These are phyloP conservation scores for Laburnicola sp. DNA, from an alignment of 2,329 filamentous ascomycete species.

Conservation along the genomic window DNA sequence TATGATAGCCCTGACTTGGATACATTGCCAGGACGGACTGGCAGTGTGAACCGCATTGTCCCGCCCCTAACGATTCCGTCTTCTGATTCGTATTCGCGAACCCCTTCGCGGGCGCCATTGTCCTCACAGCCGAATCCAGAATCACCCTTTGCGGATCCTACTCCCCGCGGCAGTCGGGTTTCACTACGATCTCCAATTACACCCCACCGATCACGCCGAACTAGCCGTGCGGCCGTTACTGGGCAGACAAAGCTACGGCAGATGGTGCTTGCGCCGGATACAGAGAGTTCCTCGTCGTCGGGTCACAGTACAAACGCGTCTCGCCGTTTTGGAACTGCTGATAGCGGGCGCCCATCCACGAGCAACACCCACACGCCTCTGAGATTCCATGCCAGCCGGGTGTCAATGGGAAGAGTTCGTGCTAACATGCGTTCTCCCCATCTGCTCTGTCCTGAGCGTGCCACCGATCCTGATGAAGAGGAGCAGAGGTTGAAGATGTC, in stretches of 20 bases:
- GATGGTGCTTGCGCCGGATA: conserved; percentile 38
- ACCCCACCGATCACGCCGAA: conserved; percentile 21
- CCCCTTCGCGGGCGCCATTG: conserved; percentile 28
- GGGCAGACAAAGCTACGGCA: conserved; percentile 41
- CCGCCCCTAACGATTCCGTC: conserved; percentile 5
- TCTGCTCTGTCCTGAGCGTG: conserved; percentile 34
- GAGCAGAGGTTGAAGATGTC: conserved; percentile 33
- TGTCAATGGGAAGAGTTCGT: conserved; percentile 14
- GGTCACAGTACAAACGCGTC: conserved; percentile 26
- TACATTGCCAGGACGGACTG: conserved; percentile 22
- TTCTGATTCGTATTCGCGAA: conserved; percentile 17
- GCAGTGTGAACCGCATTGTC: conserved; percentile 28
- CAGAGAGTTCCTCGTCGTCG: conserved; percentile 26
- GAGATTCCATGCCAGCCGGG: conserved; percentile 12
- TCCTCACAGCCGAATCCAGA: conserved; percentile 16
- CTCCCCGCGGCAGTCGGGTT: conserved; percentile 9
- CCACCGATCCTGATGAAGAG: conserved; percentile 27
- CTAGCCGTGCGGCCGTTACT: conserved; percentile 35
- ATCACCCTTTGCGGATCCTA: conserved; percentile 14
- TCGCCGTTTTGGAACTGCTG: conserved; percentile 19
- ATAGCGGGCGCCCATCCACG: conserved; percentile 35
- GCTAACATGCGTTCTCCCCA: conserved; percentile 34
- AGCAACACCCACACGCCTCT: conserved; percentile 37
- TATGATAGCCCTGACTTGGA: conserved; percentile 27
- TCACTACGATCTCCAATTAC: conserved; percentile 23